Evolutionary conservation across 2,329 filamentous ascomycete species (phyloP).

Genomic region (Raffaelea ambrosiae): DNA sequence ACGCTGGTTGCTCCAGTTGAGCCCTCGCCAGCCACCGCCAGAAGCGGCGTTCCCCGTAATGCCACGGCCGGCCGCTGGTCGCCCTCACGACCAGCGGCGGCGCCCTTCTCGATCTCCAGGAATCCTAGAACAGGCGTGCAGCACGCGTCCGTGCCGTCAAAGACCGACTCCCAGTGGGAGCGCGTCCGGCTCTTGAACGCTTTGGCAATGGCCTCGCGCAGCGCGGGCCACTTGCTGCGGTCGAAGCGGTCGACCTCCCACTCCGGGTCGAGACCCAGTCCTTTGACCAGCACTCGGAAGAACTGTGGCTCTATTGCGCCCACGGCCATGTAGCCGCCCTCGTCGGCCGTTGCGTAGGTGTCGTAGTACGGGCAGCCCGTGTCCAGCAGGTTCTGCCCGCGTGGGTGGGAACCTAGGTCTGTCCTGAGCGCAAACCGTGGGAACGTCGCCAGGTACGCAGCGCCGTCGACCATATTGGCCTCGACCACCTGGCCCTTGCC

Average conservation of each 20-base stretch:
- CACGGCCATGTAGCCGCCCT: conserved; percentile 69
- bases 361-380: conserved; percentile 83
- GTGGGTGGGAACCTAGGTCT: conserved; percentile 49
- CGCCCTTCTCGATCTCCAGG: conserved; percentile 54
- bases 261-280: conserved; percentile 47
- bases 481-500: conserved; percentile 83
- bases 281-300: conserved; percentile 58
- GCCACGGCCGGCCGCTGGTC: conserved; percentile 66
- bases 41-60: conserved; percentile 59
- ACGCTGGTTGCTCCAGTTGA: conserved; percentile 53
- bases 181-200: conserved; percentile 64
- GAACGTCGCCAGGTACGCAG: conserved; percentile 69
- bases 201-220: conserved; percentile 51
- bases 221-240: conserved; percentile 55
- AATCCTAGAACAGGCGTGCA: conserved; percentile 81
- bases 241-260: conserved; percentile 50
- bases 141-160: conserved; percentile 88
- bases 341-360: conserved; percentile 75
- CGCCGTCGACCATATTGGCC: conserved; percentile 94
- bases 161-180: conserved; percentile 73
- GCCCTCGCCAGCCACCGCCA: conserved; percentile 52
- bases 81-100: conserved; percentile 36
- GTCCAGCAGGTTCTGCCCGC: conserved; percentile 75
- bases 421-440: conserved; percentile 59
- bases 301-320: conserved; percentile 87